Evolutionary conservation across 768 basidiomycete species (phyloP).

Genomic region (Lentinula sp.): DNA sequence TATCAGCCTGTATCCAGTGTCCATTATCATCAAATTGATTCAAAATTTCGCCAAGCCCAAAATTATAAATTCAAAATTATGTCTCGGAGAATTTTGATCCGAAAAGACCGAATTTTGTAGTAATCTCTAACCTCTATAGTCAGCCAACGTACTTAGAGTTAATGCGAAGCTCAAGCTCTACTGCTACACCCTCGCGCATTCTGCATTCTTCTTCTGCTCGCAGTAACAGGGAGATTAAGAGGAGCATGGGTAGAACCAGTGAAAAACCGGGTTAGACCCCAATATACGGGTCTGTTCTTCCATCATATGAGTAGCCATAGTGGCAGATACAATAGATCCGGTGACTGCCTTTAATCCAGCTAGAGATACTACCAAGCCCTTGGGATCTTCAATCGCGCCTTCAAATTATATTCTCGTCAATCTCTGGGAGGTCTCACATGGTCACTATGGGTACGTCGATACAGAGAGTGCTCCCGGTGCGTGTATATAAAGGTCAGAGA

Average conservation of each 20-base stretch:
- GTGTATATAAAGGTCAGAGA: background rate
- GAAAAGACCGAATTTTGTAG: too few species aligned
- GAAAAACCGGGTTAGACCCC: background rate
- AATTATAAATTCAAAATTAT: too few species aligned
- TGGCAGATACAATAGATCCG: background rate
- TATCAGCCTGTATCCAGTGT: too few species aligned
- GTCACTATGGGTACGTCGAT: slow-evolving; percentile 1
- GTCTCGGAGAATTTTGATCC: too few species aligned
- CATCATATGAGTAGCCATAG: slow-evolving; percentile 1
- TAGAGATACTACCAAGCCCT: background rate
- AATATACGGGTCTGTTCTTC: background rate
- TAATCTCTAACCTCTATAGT: too few species aligned
- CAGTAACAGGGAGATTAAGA: too few species aligned
- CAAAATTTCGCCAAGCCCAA: too few species aligned
- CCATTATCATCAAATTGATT: too few species aligned
- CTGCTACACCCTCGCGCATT: too few species aligned
- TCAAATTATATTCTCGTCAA: background rate
- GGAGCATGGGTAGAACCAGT: background rate
- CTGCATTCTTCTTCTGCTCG: too few species aligned
- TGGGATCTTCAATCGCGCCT: background rate
- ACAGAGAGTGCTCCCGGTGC: background rate
- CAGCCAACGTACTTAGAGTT: too few species aligned
- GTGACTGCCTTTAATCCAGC: background rate
- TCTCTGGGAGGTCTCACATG: background rate
- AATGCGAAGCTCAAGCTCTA: too few species aligned